Evolutionary conservation across 805 yeast genomes (phyloP), one percentile per base, ranked within the genome.

Genomic region (Komagataella pseudopastoris): DNA sequence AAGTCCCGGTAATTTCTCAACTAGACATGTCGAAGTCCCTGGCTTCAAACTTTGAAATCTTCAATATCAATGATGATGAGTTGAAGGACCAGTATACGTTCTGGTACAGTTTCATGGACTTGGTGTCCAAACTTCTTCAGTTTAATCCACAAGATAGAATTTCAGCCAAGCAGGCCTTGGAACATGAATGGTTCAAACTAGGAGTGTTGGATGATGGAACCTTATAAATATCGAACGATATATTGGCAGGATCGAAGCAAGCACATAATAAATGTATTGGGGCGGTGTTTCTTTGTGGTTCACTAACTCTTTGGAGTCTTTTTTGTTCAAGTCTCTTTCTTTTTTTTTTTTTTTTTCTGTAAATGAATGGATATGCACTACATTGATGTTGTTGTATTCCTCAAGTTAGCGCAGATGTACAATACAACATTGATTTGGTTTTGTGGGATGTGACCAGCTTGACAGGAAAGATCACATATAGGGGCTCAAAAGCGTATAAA

Each of bases 61-160:
- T 55, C 54, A 57, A 56, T 44, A 56, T 63, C 7, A 49, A 56
- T 8, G 56, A 57, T 22, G 18, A 66, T 58, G 71, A 81, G 67
- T 14, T 30, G 39, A 63, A 71, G 64, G 85, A 84, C 47, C 78
- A 81, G 52, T 84, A 84, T 62, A 74, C 78, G 47, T 88, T 88
- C 65, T 90, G 97, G 96, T 85, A 78, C 71, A 77, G 76, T 66
- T 89, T 89, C 63, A 57, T 62, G 47, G 82, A 78, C 59, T 66
- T 78, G 56, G 64, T 78, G 49, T 77, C 73, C 49, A 69, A 68
- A 53, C 65, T 77, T 53, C 67, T 78, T 48, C 70, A 68, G 12
- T 77, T 74, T 58, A 74, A 76, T 57, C 82, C 83, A 0, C 62
- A 68, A 17, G 70, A 71, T 54, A 63, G 83, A 56, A 68, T 77